Percentiles rank a stretch among this genome's conserved stretches.
These are phyloP conservation scores for Aspergillus aculeatus DNA, from an alignment of 2,329 filamentous ascomycete species.

Conservation along the genomic window DNA sequence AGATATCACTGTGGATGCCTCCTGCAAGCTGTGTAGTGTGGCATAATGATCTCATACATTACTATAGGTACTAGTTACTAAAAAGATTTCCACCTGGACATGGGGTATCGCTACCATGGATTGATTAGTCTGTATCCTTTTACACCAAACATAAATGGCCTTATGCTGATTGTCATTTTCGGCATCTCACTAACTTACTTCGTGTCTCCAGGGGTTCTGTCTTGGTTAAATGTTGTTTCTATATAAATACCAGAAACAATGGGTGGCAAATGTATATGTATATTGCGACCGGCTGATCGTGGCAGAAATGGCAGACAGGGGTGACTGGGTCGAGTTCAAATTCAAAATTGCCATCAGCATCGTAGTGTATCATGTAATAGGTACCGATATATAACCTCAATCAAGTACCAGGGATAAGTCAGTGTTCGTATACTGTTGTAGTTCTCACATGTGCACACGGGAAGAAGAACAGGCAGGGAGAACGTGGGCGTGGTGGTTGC, in stretches of 20 bases:
- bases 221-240: too few species aligned
- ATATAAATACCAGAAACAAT: neutral
- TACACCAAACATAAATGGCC: too few species aligned
- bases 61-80: too few species aligned
- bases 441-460: neutral
- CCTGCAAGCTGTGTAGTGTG: neutral
- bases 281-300: neutral
- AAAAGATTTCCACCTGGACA: neutral
- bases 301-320: neutral
- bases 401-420: too few species aligned
- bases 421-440: too few species aligned
- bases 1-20: neutral
- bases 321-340: neutral
- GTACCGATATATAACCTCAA: too few species aligned
- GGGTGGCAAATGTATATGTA: too few species aligned
- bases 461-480: neutral
- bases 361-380: too few species aligned
- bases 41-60: conserved; percentile 13
- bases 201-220: too few species aligned
- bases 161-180: too few species aligned
- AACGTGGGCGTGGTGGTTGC: conserved; percentile 20
- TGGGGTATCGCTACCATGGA: neutral
- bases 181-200: too few species aligned
- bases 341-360: too few species aligned
- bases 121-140: neutral